These are phyloP conservation scores for Thalassiosira exigua DNA, from an alignment of 352 stramenopile species.

Conservation along the genomic window DNA sequence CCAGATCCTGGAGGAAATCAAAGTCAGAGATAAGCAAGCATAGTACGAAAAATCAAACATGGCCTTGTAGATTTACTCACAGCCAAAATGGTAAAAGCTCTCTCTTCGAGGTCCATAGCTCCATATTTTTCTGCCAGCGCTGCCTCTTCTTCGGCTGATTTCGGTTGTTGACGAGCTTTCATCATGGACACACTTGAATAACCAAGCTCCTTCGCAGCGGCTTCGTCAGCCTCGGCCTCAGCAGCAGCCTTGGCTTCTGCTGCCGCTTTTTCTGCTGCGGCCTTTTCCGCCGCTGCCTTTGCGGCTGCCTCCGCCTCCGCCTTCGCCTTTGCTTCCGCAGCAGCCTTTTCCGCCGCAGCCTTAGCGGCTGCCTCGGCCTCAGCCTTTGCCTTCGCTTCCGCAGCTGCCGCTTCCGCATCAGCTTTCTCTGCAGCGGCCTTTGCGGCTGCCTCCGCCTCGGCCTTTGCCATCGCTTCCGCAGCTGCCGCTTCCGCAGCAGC, in stretches of 20 bases:
- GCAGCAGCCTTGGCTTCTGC: neutral
- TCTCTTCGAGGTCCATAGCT: slow-evolving; percentile 52
- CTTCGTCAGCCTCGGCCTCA: slow-evolving; percentile 11
- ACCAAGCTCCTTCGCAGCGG: slow-evolving; percentile 23
- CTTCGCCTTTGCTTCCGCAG: slow-evolving; percentile 1
- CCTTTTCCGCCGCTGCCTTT: slow-evolving; percentile 10
- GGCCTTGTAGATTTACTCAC: slow-evolving; percentile 22
- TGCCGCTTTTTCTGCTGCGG: slow-evolving; percentile 6
- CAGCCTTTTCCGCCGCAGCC: slow-evolving; percentile 9
- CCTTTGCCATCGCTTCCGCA: slow-evolving; percentile 16
- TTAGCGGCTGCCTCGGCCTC: slow-evolving; percentile 3
- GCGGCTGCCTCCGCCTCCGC: slow-evolving; percentile 5
- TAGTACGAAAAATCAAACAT: no score
- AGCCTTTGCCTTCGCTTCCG: neutral
- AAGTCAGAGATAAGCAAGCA: neutral
- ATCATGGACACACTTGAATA: slow-evolving; percentile 36
- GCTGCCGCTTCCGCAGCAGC: slow-evolving; percentile 1
- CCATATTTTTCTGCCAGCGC: slow-evolving; percentile 44
- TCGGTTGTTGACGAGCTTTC: slow-evolving; percentile 41
- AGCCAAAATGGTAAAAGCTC: slow-evolving; percentile 40
- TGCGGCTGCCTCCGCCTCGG: slow-evolving; percentile 12
- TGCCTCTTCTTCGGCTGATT: slow-evolving; percentile 40
- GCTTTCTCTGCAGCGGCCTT: slow-evolving; percentile 23
- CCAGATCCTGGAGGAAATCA: slow-evolving; percentile 31
- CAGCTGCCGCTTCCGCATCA: slow-evolving; percentile 17